phyloP scores from a whole-genome alignment of 2,329 filamentous ascomycete species.

The Dendrostoma leiphaemia region DNA sequence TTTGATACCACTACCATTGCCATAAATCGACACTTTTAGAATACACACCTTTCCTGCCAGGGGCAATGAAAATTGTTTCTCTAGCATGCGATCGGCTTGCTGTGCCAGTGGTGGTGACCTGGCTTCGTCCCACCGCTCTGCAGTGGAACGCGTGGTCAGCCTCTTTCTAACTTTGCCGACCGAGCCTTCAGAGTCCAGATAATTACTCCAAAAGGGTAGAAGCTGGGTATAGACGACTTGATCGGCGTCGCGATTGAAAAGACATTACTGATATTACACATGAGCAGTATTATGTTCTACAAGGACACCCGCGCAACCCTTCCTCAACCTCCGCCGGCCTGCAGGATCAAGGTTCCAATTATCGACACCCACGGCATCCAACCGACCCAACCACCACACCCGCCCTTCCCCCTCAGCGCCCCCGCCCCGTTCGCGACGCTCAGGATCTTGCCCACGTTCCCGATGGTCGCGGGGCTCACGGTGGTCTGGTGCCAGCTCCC shows the following conservation, averaged over 20 bases:
- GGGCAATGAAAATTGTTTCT: no score
- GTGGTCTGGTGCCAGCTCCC: conserved; percentile 20
- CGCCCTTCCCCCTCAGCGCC: background rate
- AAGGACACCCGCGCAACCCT: no score
- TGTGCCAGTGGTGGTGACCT: no score
- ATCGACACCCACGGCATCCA: conserved; percentile 5
- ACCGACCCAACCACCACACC: background rate
- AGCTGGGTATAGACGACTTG: no score
- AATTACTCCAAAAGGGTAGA: no score
- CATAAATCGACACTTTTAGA: background rate
- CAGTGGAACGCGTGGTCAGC: no score
- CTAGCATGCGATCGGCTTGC: no score
- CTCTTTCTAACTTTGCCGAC: no score
- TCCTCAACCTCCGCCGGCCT: background rate
- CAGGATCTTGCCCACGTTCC: conserved; percentile 12
- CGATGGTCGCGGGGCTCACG: conserved; percentile 12
- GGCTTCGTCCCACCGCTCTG: no score
- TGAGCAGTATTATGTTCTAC: no score
- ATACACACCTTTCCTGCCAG: no score
- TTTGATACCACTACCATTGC: conserved; percentile 4
- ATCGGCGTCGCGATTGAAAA: background rate
- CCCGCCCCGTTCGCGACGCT: conserved; percentile 3
- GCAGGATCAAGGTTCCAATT: background rate
- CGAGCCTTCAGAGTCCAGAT: no score
- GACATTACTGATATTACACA: background rate